Percentiles rank a stretch among this genome's conserved stretches.
Evolutionary conservation across 805 yeast genomes (phyloP).

Genomic region (Grigorovia humatica): DNA sequence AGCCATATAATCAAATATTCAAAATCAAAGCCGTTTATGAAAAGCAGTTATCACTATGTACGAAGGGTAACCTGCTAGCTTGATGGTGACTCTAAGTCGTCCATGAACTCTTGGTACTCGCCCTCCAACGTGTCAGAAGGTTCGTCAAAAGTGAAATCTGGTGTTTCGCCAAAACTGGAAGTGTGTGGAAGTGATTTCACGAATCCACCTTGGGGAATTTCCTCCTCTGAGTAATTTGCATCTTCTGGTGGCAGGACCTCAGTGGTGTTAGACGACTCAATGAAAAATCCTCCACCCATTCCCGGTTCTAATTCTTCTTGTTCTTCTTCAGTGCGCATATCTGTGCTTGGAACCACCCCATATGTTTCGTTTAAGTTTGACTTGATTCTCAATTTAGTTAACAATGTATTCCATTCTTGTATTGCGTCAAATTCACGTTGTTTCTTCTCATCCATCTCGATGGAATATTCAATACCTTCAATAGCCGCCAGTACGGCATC

Average conservation of each 20-base stretch:
- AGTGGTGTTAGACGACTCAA: background rate
- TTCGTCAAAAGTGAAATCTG: background rate
- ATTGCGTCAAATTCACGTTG: constrained; percentile 40
- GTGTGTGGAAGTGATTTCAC: background rate
- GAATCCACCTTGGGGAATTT: background rate
- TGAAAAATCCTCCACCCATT: background rate
- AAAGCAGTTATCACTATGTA: background rate
- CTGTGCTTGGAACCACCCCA: constrained; percentile 27
- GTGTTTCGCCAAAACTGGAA: background rate
- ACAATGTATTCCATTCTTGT: constrained; percentile 26
- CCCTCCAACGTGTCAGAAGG: constrained; percentile 10
- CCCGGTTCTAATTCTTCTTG: background rate
- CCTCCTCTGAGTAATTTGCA: background rate
- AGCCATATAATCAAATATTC: background rate
- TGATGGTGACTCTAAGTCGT: constrained; percentile 12
- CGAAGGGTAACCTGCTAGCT: constrained; percentile 5
- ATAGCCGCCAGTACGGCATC: constrained; percentile 27
- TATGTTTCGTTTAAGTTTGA: constrained; percentile 36
- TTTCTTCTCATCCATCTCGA: constrained; percentile 32
- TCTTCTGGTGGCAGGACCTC: background rate
- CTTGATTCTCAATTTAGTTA: constrained; percentile 27
- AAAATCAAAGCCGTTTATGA: background rate
- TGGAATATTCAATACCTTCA: constrained; percentile 19
- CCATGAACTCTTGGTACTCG: constrained; percentile 26
- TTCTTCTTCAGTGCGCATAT: background rate